Percentiles rank a stretch among this genome's conserved stretches.
These are phyloP conservation scores for Didymella lethalis DNA, from an alignment of 2,329 filamentous ascomycete genomes.

Conservation along the genomic window DNA sequence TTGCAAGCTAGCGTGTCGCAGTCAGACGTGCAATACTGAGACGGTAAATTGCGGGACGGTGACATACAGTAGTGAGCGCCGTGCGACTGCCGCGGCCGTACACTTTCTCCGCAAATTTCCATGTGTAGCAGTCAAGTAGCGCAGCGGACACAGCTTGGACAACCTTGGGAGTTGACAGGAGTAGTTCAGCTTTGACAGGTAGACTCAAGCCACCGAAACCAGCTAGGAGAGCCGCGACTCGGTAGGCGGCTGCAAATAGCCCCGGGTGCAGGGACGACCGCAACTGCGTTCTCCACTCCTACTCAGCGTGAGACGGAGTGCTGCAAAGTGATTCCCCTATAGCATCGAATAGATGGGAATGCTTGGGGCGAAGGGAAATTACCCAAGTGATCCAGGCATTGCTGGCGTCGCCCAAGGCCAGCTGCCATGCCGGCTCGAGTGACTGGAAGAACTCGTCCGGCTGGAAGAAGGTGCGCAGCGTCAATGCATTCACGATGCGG, in stretches of 20 bases:
- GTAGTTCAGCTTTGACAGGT: slow-evolving; percentile 68
- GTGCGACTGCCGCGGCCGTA: slow-evolving; percentile 72
- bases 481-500: slow-evolving; percentile 80
- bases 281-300: slow-evolving; percentile 93
- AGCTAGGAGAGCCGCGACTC: slow-evolving; percentile 65
- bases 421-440: slow-evolving; percentile 90
- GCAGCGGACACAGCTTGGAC: slow-evolving; percentile 81
- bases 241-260: slow-evolving; percentile 81
- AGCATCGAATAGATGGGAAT: slow-evolving; percentile 8
- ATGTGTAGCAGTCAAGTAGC: slow-evolving; percentile 84
- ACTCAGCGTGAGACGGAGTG: slow-evolving; percentile 40
- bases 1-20: slow-evolving; percentile 64
- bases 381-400: slow-evolving; percentile 98
- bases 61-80: slow-evolving; percentile 74
- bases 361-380: slow-evolving; percentile 43
- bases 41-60: slow-evolving; percentile 24
- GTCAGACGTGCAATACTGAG: slow-evolving; percentile 33
- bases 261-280: slow-evolving; percentile 91
- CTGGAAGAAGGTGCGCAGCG: slow-evolving; percentile 90
- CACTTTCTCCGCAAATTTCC: slow-evolving; percentile 76
- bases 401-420: slow-evolving; percentile 78
- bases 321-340: slow-evolving; percentile 3
- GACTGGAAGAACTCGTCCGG: slow-evolving; percentile 98
- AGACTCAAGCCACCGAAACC: slow-evolving; percentile 62
- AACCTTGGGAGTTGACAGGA: slow-evolving; percentile 76